Evolutionary conservation across 1,284 basidiomycete species (phyloP).

Genomic region (Malassezia restricta): DNA sequence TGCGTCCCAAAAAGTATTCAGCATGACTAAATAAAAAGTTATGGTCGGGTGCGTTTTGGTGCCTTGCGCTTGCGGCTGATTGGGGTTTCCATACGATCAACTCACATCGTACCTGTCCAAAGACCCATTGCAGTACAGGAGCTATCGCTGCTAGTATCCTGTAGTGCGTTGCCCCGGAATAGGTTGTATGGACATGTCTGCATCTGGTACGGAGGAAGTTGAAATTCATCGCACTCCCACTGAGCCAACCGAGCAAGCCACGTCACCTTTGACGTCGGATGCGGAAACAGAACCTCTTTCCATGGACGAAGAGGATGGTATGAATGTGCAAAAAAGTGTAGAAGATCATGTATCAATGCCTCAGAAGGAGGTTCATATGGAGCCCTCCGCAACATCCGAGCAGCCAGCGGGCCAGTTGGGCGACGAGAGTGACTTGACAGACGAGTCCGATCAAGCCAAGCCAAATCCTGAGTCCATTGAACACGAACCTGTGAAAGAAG

Average conservation of each 20-base stretch:
- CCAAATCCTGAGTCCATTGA: neutral
- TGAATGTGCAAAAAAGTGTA: neutral
- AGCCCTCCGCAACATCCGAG: neutral
- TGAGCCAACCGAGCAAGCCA: conserved; percentile 1
- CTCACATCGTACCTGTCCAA: too few species aligned
- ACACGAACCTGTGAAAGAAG: neutral
- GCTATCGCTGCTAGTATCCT: too few species aligned
- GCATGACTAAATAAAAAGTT: too few species aligned
- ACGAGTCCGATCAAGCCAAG: neutral
- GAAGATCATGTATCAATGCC: neutral
- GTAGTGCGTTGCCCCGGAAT: too few species aligned
- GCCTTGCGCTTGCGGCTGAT: too few species aligned
- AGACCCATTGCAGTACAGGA: too few species aligned
- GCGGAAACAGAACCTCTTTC: conserved; percentile 40
- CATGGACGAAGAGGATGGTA: conserved; percentile 21
- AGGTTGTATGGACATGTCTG: neutral
- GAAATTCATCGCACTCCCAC: too few species aligned
- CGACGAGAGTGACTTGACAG: conserved; percentile 4
- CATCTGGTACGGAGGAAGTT: neutral
- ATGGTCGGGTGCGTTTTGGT: too few species aligned
- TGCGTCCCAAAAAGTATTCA: too few species aligned
- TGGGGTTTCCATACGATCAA: too few species aligned
- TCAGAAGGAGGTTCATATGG: neutral
- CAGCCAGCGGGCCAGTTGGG: neutral
- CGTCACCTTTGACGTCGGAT: conserved; percentile 21